Base-by-base conservation (phyloP, 2,329 filamentous ascomycete genomes). In the Cercospora canescens region DNA sequence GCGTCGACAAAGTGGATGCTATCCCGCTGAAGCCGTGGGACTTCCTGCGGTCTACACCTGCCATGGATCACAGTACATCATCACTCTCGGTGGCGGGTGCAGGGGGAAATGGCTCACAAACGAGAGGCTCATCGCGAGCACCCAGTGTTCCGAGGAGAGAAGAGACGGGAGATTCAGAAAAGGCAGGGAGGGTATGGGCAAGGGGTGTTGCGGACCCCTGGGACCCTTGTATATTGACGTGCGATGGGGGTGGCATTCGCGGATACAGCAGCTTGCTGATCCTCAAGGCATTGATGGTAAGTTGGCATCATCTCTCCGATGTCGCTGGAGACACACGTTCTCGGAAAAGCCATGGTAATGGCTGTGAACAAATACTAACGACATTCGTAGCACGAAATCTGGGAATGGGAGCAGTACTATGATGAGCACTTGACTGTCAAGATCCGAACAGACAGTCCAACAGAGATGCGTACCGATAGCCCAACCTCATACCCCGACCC, bases 211-310 rank as follows among this genome's bases (percentile, higher is more conserved):
- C 81, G 21, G 81, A 82, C 71, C 78, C 81, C 52, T 84, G 82
- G 82, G 78, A 81, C 60, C 80, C 82, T 60, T 78, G 81, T 37
- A 83, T 84, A 48, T 70, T 84, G 60, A 82, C 81, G 1, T 72
- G 83, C 45, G 78, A 85, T 74, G 83, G 83, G 58, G 83, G 83
- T 37, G 82, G 83, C 6, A 84, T 85, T 41, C 77, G 83, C 64
- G 83, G 83, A 66, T 84, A 84, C 74, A 82, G 81, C 62, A 83
- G 80, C 71, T 76, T 85, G 52, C 72, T 84, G 59, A 84, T 85
- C 28, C 71, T 85, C 48, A 76, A 83, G 69, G 77, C 74, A 18
- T 76, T 85, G 64, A 84, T 85, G 81, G 57, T 60, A 6, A 41
- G 57, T 56, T 18, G n/a, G n/a, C n/a, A 7, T 24, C 16, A 9